Base-by-base conservation (phyloP, 768 basidiomycete genomes). In the Lentinula sp. region DNA sequence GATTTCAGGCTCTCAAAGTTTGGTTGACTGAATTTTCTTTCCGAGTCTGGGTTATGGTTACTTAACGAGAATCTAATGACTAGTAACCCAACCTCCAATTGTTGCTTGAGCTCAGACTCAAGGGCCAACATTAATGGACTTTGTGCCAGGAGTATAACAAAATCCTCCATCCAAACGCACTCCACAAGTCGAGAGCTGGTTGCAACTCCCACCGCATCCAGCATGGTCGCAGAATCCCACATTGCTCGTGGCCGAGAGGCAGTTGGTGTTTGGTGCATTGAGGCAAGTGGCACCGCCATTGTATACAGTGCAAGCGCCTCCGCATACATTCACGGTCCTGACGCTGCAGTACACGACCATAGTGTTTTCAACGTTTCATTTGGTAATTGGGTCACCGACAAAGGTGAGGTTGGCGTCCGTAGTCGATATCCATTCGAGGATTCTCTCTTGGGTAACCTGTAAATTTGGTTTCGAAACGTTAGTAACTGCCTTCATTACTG, bases 231-330 rank as follows among this genome's bases (percentile, higher is more conserved):
- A 75, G 59, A 71, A 75, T 11, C 55, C 68, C 39, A 74, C 69
- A 50, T 74, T 65, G 2, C 49, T 59, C 18, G 72, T 69, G 5
- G 75, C 73, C 4, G 59, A n/a, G 16, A 76, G 63, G 53, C 75
- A 76, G n/a, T 66, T 60, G 18, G 73, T 74, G 48, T 55, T 48
- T 1, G 74, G 71, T 1, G 72, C 65, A 32, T 42, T n/a, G 54
- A 72, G 65, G 59, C 75, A 76, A 28, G 4, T 50, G 15, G 48
- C 21, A 50, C 49, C 49, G 16, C 74, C 73, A 39, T 63, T 68
- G 66, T 70, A 72, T 0, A 73, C 70, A 8, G 67, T 74, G 66
- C 75, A 76, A 2, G 62, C 9, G 0, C 72, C 71, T 5, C 67
- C 68, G 62, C 75, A 76, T 51, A 71, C 62, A 43, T 65, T 64